Percentiles rank a stretch among this genome's conserved stretches.
Evolutionary conservation across 345 rosid genomes (phyloP).

Genomic region (Linum trigynum): DNA sequence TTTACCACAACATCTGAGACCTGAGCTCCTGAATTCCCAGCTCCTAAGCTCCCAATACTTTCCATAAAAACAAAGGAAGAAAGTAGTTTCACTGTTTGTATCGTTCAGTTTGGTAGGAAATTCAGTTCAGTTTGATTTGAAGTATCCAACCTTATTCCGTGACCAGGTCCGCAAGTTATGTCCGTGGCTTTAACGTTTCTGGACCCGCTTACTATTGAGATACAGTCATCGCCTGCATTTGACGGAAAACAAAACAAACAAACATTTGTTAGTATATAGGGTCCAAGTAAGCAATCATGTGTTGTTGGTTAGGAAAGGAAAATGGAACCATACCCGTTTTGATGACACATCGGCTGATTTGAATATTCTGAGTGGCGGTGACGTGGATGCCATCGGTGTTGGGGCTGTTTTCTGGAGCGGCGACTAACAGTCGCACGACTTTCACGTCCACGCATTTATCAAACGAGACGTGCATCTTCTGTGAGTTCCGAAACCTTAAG

Average conservation of each 20-base stretch:
- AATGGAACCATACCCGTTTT: constrained; percentile 43
- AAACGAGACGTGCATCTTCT: constrained; percentile 66
- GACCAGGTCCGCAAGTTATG: constrained; percentile 90
- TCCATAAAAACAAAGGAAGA: background rate
- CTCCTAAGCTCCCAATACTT: constrained; percentile 8
- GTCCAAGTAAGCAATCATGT: background rate
- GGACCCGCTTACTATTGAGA: constrained; percentile 81
- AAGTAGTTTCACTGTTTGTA: background rate
- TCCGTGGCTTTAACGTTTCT: constrained; percentile 64
- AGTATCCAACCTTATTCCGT: constrained; percentile 66
- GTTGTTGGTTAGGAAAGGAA: background rate
- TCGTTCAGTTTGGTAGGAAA: constrained; percentile 2
- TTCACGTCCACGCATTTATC: constrained; percentile 44
- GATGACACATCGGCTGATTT: constrained; percentile 45
- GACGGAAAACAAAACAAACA: background rate
- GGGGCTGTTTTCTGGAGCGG: constrained; percentile 67
- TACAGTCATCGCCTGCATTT: constrained; percentile 77
- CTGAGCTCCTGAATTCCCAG: constrained; percentile 4
- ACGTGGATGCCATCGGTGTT: constrained; percentile 94
- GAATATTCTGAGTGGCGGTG: constrained; percentile 46
- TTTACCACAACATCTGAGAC: background rate
- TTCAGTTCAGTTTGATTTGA: background rate
- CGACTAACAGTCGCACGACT: constrained; percentile 42
- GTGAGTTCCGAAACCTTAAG: constrained; percentile 57
- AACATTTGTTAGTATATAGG: background rate